These are phyloP conservation scores for Citrus medica DNA, from an alignment of 345 rosid genomes.

Conservation along the genomic window DNA sequence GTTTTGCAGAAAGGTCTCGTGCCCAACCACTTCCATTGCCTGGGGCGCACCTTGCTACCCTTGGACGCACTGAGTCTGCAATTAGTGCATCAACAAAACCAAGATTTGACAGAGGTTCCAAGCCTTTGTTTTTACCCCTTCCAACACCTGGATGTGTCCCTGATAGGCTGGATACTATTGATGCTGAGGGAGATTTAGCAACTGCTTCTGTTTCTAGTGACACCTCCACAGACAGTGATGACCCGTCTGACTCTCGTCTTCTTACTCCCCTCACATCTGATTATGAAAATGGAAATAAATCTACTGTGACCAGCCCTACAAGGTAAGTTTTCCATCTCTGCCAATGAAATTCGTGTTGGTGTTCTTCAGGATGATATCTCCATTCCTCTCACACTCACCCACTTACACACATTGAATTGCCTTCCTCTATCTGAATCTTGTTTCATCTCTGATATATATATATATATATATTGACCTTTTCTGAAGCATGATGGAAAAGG, in stretches of 20 bases:
- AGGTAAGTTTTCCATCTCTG: constrained; percentile 44
- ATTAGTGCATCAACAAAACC: constrained; percentile 43
- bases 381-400: not conserved
- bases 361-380: not conserved
- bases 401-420: not conserved
- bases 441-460: constrained; percentile 19
- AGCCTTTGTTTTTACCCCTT: constrained; percentile 54
- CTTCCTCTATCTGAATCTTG: not conserved
- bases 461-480: not conserved
- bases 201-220: constrained; percentile 67
- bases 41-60: constrained; percentile 30
- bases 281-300: constrained; percentile 61
- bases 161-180: constrained; percentile 37
- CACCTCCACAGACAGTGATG: constrained; percentile 64
- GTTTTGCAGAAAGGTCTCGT: constrained; percentile 66
- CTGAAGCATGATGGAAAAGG: constrained; percentile 52
- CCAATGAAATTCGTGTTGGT: not conserved
- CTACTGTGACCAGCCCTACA: constrained; percentile 51
- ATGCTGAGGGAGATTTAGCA: constrained; percentile 56
- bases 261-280: constrained; percentile 73
- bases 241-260: constrained; percentile 52
- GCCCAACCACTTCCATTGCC: constrained; percentile 93
- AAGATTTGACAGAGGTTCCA: constrained; percentile 39
- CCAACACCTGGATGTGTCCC: constrained; percentile 56
- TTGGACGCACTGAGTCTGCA: constrained; percentile 48